Evolutionary conservation across 441 rosid species (phyloP).

Genomic region (Adansonia madagascariensis): DNA sequence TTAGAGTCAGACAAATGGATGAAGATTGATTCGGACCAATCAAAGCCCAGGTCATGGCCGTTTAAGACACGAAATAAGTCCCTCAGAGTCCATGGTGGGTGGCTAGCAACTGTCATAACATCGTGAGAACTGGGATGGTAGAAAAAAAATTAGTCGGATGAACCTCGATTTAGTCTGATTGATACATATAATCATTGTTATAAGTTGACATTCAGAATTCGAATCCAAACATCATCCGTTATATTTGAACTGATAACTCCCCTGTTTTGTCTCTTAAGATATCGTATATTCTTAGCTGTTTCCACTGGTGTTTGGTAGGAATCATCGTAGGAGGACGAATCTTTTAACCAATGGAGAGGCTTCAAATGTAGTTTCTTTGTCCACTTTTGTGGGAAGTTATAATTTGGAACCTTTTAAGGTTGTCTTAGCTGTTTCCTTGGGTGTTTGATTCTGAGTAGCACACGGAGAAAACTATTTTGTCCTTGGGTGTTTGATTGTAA

Average conservation of each 20-base stretch:
- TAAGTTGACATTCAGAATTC: too few relatives aligned
- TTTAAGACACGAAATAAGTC: constrained; percentile 28
- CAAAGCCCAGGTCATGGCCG: neutral
- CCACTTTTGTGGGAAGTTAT: neutral
- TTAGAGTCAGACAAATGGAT: constrained; percentile 26
- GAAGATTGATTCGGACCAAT: constrained; percentile 17
- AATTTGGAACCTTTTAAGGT: neutral
- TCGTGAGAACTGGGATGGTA: neutral
- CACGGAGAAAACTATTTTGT: neutral
- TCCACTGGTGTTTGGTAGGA: neutral
- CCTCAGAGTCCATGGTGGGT: constrained; percentile 29
- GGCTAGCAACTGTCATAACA: constrained; percentile 23
- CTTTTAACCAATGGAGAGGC: neutral
- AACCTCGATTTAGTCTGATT: neutral
- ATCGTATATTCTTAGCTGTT: neutral
- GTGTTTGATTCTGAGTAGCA: neutral
- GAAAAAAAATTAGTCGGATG: neutral
- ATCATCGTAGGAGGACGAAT: neutral
- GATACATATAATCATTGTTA: too few relatives aligned
- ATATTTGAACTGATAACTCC: neutral
- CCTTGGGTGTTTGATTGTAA: neutral
- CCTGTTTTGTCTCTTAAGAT: neutral
- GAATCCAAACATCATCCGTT: too few relatives aligned
- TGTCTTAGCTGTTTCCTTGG: neutral
- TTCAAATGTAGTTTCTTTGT: neutral